Conservation (phyloP, 768 basidiomycete species). For the Tylopilus sp. region DNA sequence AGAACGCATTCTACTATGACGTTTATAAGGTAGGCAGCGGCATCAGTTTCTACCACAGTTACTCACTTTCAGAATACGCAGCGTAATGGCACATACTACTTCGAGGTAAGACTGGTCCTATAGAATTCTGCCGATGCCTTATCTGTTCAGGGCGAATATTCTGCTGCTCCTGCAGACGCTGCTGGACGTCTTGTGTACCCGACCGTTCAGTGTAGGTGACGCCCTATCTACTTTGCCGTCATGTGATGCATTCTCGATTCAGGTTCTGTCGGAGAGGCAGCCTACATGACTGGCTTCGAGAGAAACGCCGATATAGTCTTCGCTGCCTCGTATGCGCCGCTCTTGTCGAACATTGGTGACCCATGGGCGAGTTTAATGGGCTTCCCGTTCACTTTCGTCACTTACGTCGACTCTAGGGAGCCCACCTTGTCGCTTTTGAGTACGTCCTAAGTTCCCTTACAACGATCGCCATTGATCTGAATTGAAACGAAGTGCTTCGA, state of each 20-base stretch:
- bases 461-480: no score
- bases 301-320: conserved; percentile 61
- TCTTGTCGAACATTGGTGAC: conserved; percentile 50
- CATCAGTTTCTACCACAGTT: not conserved
- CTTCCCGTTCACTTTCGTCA: conserved; percentile 18
- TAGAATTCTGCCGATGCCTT: not conserved
- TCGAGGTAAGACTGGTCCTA: conserved; percentile 27
- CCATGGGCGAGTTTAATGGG: conserved; percentile 47
- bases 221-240: no score
- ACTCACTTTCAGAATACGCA: conserved; percentile 18
- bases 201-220: conserved; percentile 51
- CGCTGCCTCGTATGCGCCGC: conserved; percentile 59
- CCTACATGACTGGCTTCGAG: conserved; percentile 68
- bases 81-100: conserved; percentile 59
- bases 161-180: conserved; percentile 50
- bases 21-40: conserved; percentile 35
- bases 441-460: conserved; percentile 31
- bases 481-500: conserved; percentile 36
- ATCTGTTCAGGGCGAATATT: conserved; percentile 53
- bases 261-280: conserved; percentile 58
- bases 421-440: conserved; percentile 62
- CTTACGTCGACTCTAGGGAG: conserved; percentile 33
- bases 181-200: conserved; percentile 55
- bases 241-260: not conserved
- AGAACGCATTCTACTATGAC: conserved; percentile 52